Conservation (phyloP, 257 asterid genomes). For the Solanum pennellii region DNA sequence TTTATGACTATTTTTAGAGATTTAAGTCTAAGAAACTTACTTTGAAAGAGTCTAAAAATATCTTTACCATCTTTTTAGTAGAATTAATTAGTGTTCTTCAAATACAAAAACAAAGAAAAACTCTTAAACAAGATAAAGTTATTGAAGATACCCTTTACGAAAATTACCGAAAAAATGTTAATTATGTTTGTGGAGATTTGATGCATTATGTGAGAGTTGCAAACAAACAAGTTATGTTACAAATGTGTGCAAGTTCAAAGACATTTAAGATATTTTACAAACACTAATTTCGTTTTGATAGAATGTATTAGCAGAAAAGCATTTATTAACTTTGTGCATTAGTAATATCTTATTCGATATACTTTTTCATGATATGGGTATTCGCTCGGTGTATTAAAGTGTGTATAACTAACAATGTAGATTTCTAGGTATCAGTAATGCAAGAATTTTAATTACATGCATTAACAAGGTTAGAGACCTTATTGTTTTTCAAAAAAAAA, state of each 20-base stretch:
- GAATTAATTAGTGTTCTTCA: neutral
- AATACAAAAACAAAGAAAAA: no score
- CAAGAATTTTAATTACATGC: neutral
- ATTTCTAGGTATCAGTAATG: neutral
- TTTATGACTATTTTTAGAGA: neutral
- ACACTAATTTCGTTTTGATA: no score
- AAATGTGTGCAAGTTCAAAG: neutral
- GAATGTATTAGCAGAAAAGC: neutral
- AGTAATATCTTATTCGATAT: neutral
- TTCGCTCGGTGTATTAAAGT: neutral
- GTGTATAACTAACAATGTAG: no score
- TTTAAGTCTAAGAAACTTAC: neutral
- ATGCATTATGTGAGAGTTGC: neutral
- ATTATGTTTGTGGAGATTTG: neutral
- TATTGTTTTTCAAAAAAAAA: no score
- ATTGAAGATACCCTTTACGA: neutral
- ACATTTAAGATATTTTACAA: neutral
- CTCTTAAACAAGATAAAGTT: neutral
- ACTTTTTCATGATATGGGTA: neutral
- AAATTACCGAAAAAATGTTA: no score
- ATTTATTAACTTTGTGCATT: no score
- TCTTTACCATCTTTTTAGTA: neutral
- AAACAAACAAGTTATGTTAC: neutral
- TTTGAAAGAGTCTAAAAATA: neutral
- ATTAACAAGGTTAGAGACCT: neutral